Percentiles rank a stretch among this genome's conserved stretches.
Conservation (phyloP, 495 filamentous ascomycete species). For the Aspergillus wentii region DNA sequence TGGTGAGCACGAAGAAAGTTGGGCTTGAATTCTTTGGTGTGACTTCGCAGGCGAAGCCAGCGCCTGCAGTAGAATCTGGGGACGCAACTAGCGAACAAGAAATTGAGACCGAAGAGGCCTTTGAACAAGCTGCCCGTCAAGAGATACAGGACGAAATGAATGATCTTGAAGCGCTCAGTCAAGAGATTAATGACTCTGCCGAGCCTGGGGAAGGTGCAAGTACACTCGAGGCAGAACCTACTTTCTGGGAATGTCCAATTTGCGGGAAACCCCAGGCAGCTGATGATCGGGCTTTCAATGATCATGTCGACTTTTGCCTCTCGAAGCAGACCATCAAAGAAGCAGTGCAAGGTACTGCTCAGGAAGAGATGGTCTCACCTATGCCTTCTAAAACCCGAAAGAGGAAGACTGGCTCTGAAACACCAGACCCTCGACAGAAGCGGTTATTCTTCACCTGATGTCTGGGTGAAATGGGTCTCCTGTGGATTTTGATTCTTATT, state of each 20-base stretch:
- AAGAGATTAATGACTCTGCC: constrained; percentile 38
- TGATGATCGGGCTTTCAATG: constrained; percentile 78
- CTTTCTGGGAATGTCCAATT: constrained; percentile 83
- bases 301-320: constrained; percentile 91
- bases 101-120: constrained; percentile 63
- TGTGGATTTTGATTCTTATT: no score
- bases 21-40: constrained; percentile 77
- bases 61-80: neutral
- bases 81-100: constrained; percentile 50
- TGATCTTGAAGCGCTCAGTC: constrained; percentile 58
- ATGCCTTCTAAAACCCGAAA: constrained; percentile 18
- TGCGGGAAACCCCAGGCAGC: constrained; percentile 69
- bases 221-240: constrained; percentile 17
- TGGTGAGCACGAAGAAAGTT: constrained; percentile 78
- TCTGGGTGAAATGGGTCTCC: neutral
- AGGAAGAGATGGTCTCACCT: constrained; percentile 7
- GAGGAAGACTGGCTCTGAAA: constrained; percentile 20
- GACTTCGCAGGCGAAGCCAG: constrained; percentile 15
- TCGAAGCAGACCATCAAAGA: constrained; percentile 82
- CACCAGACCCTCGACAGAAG: constrained; percentile 30
- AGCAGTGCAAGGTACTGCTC: constrained; percentile 50
- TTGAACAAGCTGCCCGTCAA: constrained; percentile 59
- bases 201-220: neutral
- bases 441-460: constrained; percentile 34
- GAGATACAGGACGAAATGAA: constrained; percentile 63